phyloP scores from a whole-genome alignment of 148 eudicot genomes.

The Spergularia marina region DNA sequence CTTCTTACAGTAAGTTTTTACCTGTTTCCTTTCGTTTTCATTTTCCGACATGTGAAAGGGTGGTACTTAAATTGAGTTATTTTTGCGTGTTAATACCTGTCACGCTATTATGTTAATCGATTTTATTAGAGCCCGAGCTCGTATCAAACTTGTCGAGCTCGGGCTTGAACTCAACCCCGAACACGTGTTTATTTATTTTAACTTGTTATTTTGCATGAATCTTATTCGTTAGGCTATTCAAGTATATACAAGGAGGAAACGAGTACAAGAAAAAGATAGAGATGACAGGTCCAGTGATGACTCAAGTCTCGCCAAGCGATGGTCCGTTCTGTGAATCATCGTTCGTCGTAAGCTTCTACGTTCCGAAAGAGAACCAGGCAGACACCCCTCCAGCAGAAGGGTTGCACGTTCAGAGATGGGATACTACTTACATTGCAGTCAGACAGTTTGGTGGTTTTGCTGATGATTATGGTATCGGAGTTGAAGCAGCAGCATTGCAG shows the following conservation, averaged over 20 bases:
- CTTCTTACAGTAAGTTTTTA: slow-evolving; percentile 20
- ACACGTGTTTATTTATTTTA: too few species aligned
- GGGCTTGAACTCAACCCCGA: too few species aligned
- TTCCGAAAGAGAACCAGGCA: slow-evolving; percentile 70
- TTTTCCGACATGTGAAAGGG: too few species aligned
- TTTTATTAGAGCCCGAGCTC: too few species aligned
- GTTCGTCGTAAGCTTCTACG: slow-evolving; percentile 68
- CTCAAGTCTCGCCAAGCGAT: slow-evolving; percentile 68
- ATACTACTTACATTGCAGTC: slow-evolving; percentile 54
- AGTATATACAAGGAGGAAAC: slow-evolving; percentile 79
- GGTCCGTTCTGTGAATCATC: slow-evolving; percentile 84
- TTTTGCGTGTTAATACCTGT: too few species aligned
- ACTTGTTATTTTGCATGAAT: too few species aligned
- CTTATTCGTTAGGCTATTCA: slow-evolving; percentile 48
- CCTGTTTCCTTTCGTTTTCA: too few species aligned
- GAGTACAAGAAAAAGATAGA: slow-evolving; percentile 50
- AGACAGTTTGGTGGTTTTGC: slow-evolving; percentile 78
- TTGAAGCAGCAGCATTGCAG: slow-evolving; percentile 64
- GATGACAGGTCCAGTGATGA: slow-evolving; percentile 88
- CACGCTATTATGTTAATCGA: too few species aligned
- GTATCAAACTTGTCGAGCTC: too few species aligned
- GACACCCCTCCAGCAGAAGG: slow-evolving; percentile 72
- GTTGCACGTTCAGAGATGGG: slow-evolving; percentile 63
- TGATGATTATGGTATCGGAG: slow-evolving; percentile 44
- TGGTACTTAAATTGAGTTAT: too few species aligned